A percentile compares a stretch with the other conserved stretches of the same genome.
Conservation (phyloP, 345 rosid genomes). For the Acer campestre region DNA sequence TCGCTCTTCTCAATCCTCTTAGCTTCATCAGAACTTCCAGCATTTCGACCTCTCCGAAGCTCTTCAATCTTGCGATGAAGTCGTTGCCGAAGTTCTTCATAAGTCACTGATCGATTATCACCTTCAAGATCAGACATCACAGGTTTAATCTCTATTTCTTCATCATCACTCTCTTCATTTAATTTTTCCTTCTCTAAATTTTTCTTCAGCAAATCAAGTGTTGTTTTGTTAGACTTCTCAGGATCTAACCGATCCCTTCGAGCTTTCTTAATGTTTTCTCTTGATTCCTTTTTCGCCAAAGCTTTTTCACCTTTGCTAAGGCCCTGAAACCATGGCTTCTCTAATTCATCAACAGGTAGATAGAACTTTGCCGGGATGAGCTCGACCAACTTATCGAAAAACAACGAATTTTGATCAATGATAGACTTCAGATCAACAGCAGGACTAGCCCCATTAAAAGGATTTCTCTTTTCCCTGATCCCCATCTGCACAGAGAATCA, state of each 20-base stretch:
- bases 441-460: slow-evolving; percentile 5
- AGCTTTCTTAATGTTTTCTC: slow-evolving; percentile 75
- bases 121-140: slow-evolving; percentile 37
- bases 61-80: slow-evolving; percentile 68
- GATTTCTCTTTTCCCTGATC: slow-evolving; percentile 38
- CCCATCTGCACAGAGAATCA: slow-evolving; percentile 37
- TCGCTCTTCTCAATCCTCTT: slow-evolving; percentile 32
- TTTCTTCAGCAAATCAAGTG: slow-evolving; percentile 65
- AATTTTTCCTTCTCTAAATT: slow-evolving; percentile 67
- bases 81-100: slow-evolving; percentile 78
- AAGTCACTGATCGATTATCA: slow-evolving; percentile 49
- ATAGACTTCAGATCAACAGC: slow-evolving; percentile 44
- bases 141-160: slow-evolving; percentile 42
- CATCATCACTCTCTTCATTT: slow-evolving; percentile 42
- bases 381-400: slow-evolving; percentile 75
- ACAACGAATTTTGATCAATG: slow-evolving; percentile 52
- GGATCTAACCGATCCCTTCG: slow-evolving; percentile 82
- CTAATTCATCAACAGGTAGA: slow-evolving; percentile 67
- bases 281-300: slow-evolving; percentile 63
- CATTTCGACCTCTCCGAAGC: slow-evolving; percentile 59
- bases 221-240: slow-evolving; percentile 51
- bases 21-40: slow-evolving; percentile 28
- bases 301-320: slow-evolving; percentile 73
- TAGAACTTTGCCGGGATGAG: slow-evolving; percentile 91
- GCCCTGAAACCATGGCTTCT: slow-evolving; percentile 77